Evolutionary conservation across 176 grass and related monocot genomes (phyloP).

Genomic region (Alloteropsis semialata): DNA sequence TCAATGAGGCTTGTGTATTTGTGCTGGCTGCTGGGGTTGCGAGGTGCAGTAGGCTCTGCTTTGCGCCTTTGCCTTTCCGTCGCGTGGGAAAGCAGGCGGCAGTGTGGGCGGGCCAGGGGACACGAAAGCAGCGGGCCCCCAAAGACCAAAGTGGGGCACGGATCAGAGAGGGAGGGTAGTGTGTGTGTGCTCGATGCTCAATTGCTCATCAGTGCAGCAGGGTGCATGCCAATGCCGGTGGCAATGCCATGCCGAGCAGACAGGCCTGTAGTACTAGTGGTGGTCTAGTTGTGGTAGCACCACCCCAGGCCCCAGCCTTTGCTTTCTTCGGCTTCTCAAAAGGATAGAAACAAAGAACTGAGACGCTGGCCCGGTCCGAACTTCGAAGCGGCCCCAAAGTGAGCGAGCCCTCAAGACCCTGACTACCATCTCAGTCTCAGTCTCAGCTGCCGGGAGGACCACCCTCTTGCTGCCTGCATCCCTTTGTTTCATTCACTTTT

Average conservation of each 20-base stretch:
- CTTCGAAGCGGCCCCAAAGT: slow-evolving; percentile 17
- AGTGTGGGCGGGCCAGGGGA: slow-evolving; percentile 31
- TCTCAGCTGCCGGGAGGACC: slow-evolving; percentile 1
- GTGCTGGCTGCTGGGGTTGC: background rate
- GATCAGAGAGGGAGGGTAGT: background rate
- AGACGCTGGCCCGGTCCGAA: slow-evolving; percentile 14
- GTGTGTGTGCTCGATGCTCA: too few species aligned
- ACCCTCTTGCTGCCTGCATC: background rate
- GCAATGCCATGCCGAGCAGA: slow-evolving; percentile 2
- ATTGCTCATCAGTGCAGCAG: background rate
- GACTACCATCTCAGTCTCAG: background rate
- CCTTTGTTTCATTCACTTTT: slow-evolving; percentile 7
- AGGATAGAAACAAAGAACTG: slow-evolving; percentile 34
- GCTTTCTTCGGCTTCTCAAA: slow-evolving; percentile 26
- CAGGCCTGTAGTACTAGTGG: background rate
- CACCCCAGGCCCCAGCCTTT: background rate
- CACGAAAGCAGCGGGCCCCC: slow-evolving; percentile 38
- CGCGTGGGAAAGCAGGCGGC: slow-evolving; percentile 21
- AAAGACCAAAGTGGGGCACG: background rate
- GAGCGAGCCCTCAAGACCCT: background rate
- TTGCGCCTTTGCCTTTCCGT: background rate
- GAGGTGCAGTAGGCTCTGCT: slow-evolving; percentile 4
- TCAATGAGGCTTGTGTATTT: too few species aligned
- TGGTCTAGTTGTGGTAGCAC: background rate
- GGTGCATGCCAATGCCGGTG: slow-evolving; percentile 9